These are phyloP conservation scores for Rhodosorus marinus DNA, from an alignment of 23 red algal genomes.

Conservation along the genomic window DNA sequence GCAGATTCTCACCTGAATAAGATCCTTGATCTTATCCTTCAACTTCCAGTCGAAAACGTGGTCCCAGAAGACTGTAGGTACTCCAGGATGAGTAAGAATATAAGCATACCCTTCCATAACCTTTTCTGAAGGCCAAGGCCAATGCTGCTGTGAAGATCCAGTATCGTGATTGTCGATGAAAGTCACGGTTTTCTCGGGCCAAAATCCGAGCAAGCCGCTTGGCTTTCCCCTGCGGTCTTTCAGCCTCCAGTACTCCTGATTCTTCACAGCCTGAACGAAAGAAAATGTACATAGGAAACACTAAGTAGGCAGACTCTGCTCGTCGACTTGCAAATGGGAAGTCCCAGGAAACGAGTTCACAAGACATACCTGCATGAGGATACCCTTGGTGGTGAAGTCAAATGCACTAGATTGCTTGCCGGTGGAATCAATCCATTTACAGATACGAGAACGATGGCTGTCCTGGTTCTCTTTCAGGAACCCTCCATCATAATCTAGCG, in stretches of 20 bases:
- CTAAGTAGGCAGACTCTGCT: too few relatives aligned
- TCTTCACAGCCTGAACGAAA: neutral
- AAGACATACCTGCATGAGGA: neutral
- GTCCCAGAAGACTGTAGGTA: neutral
- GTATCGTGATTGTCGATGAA: slow-evolving; percentile 2
- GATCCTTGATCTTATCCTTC: neutral
- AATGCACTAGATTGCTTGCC: neutral
- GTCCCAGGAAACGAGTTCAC: too few relatives aligned
- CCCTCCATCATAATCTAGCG: neutral
- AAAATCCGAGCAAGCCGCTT: neutral
- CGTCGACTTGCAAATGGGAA: too few relatives aligned
- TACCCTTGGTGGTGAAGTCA: neutral
- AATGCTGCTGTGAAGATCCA: neutral
- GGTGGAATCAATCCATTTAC: neutral
- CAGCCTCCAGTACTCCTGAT: neutral
- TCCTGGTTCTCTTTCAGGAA: neutral
- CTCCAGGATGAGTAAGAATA: neutral
- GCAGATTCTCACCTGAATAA: neutral
- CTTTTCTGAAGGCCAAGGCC: neutral
- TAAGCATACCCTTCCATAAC: neutral
- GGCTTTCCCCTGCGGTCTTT: neutral
- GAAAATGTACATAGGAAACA: too few relatives aligned
- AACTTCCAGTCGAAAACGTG: slow-evolving; percentile 1
- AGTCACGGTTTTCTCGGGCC: neutral
- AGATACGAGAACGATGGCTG: neutral